Evolutionary conservation across 345 rosid species (phyloP).

Genomic region (Eucalyptus curtisii): DNA sequence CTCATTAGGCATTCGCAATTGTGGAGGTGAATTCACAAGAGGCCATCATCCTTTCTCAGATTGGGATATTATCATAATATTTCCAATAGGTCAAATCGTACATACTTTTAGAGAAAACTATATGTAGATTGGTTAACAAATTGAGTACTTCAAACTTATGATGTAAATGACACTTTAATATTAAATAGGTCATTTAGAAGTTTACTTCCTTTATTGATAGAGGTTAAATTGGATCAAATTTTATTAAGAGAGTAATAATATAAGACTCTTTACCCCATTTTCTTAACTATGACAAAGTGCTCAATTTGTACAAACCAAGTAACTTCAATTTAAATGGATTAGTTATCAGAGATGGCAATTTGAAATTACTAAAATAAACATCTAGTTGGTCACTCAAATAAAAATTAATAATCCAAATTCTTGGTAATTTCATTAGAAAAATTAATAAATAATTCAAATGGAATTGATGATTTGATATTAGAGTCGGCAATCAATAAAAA

Average conservation of each 20-base stretch:
- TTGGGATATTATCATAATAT: not conserved
- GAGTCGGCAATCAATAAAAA: not conserved
- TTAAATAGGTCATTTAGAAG: not conserved
- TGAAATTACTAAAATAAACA: not conserved
- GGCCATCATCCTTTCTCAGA: not conserved
- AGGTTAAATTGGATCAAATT: not conserved
- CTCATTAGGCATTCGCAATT: not conserved
- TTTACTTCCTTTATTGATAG: not conserved
- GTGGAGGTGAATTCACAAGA: rapidly evolving
- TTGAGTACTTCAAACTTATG: not conserved
- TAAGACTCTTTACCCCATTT: not conserved
- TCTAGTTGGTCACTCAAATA: not conserved
- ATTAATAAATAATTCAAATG: not conserved
- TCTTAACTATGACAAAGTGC: not conserved
- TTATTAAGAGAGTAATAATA: not conserved
- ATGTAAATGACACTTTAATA: not conserved
- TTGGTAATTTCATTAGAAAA: not conserved
- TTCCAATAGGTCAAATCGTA: not conserved
- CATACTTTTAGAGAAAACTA: not conserved
- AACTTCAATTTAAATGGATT: not conserved
- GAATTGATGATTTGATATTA: not conserved
- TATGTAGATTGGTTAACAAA: not conserved
- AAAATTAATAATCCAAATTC: not conserved
- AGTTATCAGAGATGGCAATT: not conserved
- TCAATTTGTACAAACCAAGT: not conserved